Evolutionary conservation across 202 grass and related monocot genomes (phyloP).

Genomic region (Musa balbisiana): DNA sequence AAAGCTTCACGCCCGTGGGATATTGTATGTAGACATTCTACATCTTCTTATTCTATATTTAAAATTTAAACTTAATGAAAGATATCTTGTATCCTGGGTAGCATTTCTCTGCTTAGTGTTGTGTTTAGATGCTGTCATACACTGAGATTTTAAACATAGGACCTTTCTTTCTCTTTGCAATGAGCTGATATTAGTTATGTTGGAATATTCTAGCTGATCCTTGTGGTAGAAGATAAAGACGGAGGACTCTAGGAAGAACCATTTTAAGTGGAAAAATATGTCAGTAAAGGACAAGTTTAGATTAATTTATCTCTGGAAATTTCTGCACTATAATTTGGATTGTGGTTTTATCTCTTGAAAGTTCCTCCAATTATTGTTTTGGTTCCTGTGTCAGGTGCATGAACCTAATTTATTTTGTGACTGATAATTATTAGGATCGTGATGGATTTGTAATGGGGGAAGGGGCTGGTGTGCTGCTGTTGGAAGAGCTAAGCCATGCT

Average conservation of each 20-base stretch:
- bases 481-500: slow-evolving; percentile 97
- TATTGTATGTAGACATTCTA: slow-evolving; percentile 45
- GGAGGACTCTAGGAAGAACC: neutral
- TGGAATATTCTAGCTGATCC: no score
- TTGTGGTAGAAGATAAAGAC: neutral
- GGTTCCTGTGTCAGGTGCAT: neutral
- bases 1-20: slow-evolving; percentile 99
- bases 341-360: neutral
- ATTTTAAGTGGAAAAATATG: neutral
- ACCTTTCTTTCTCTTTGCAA: no score
- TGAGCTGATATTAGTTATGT: no score
- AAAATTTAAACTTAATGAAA: neutral
- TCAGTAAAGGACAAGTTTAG: neutral
- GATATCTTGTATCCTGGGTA: neutral
- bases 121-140: no score
- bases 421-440: slow-evolving; percentile 38
- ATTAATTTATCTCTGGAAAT: neutral
- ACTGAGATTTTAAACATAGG: no score
- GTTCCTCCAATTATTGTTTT: neutral
- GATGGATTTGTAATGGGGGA: slow-evolving; percentile 99
- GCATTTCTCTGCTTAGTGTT: neutral
- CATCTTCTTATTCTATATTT: neutral
- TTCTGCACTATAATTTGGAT: neutral
- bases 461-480: slow-evolving; percentile 82
- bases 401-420: slow-evolving; percentile 7